Evolutionary conservation across 108 stramenopile species (phyloP).

Genomic region (Discostella stelligeroides): DNA sequence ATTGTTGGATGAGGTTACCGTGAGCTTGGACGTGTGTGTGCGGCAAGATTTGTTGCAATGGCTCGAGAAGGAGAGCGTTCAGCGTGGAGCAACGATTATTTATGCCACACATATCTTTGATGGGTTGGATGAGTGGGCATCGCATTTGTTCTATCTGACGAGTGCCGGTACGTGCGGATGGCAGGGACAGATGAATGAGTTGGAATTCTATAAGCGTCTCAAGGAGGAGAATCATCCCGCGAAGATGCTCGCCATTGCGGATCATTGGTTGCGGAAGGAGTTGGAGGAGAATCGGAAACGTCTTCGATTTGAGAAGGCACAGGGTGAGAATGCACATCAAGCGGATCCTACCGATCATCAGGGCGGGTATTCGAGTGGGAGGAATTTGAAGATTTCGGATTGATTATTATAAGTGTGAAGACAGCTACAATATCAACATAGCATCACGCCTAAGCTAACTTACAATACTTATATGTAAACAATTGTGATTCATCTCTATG

Average conservation of each 20-base stretch:
- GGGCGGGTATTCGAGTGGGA: conserved; percentile 83
- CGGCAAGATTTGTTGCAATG: conserved; percentile 92
- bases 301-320: conserved; percentile 69
- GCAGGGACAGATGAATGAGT: conserved; percentile 80
- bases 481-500: too few species aligned
- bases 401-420: too few species aligned
- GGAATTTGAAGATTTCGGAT: conserved; percentile 52
- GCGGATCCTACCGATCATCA: conserved; percentile 79
- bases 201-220: conserved; percentile 75
- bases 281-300: conserved; percentile 59
- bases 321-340: conserved; percentile 55
- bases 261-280: conserved; percentile 85
- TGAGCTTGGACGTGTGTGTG: conserved; percentile 95
- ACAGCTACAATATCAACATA: too few species aligned
- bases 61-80: conserved; percentile 91
- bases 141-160: conserved; percentile 74
- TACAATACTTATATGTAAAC: too few species aligned
- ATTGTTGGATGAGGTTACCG: conserved; percentile 97
- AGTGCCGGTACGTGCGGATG: conserved; percentile 75
- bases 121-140: conserved; percentile 78
- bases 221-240: conserved; percentile 76
- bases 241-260: conserved; percentile 86
- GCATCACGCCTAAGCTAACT: too few species aligned
- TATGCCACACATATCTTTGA: conserved; percentile 99
- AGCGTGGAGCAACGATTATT: conserved; percentile 91